Base-by-base conservation (phyloP, 129 eudicot species). In the Centella asiatica region DNA sequence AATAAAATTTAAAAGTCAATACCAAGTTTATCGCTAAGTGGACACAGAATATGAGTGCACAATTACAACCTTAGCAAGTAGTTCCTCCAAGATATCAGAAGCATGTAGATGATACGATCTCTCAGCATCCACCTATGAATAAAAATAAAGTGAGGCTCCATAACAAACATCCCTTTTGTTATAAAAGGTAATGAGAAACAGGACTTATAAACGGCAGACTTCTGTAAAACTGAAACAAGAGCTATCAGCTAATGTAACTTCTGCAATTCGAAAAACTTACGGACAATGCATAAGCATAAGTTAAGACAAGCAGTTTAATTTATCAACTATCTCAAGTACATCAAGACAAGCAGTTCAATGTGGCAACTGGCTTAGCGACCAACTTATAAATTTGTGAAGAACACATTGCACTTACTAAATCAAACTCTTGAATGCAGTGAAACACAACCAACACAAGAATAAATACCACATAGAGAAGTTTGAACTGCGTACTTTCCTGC, bases 91-190 rank as follows among this genome's bases (percentile, higher is more conserved):
- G 42, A 82, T 71, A 54, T 77, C 61, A 58, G 80, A 74, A 78
- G 81, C 81, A 34, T 76, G 74, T 37, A 57, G 88, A 67, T 87
- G 99, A 79, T 76, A 92, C 51, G 84, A 84, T 74, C 90, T 84
- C 77, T 92, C 99, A 37, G 99, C 88, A 66, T 80, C 77, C 57
- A 92, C 90, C 98, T 92, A 81, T 45, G 33, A 72, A 32, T 65
- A 32, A 34, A 62, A 63, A 45, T 56, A 42, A 45, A 29, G 50
- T 37, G 44, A 73, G 68, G 47, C 46, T 45, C 54, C 70, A 68
- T 4, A 61, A 70, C 44, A 27, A 24, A 3, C 44, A 68, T 37
- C 11, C 10, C 19, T 45, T n/a, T 60, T 44, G 29, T 47, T 40
- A 57, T 23, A 50, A 55, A 49, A 31, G 24, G 67, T 44, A 44